phyloP scores from a whole-genome alignment of 192 early-diverging fungal species.

The Obelidium mucronatum region DNA sequence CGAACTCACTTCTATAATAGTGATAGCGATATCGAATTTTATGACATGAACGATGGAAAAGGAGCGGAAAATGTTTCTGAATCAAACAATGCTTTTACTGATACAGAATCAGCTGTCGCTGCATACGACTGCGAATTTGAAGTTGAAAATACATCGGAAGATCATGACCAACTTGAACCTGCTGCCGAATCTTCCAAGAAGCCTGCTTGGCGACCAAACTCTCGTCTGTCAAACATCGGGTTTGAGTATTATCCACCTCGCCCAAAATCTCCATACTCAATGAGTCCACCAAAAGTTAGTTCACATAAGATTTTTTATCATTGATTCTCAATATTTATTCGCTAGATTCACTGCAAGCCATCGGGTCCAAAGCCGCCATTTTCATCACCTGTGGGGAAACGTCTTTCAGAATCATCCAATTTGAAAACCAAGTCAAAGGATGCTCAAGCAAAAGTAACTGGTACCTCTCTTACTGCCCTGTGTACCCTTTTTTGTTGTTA shows the following conservation, averaged over 20 bases:
- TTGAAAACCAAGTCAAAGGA: background rate
- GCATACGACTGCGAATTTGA: slow-evolving; percentile 15
- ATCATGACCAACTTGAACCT: background rate
- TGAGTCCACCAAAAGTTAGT: background rate
- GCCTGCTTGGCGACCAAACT: slow-evolving; percentile 27
- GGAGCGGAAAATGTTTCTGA: background rate
- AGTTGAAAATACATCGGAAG: background rate
- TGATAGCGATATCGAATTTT: background rate
- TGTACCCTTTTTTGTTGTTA: background rate
- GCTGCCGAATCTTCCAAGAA: background rate
- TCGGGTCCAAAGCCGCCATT: slow-evolving; percentile 22
- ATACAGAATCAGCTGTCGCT: background rate
- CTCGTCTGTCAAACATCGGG: slow-evolving; percentile 13
- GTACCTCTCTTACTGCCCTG: background rate
- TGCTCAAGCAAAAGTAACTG: background rate
- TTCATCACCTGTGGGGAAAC: slow-evolving; percentile 18
- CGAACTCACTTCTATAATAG: background rate
- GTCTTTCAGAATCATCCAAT: background rate
- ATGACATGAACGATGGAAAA: background rate
- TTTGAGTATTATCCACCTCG: slow-evolving; percentile 20
- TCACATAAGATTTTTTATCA: background rate
- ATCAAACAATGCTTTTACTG: background rate
- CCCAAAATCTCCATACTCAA: background rate
- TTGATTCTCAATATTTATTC: background rate
- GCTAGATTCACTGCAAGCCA: background rate